Conservation (phyloP, 148 eudicot species). For the Persicaria maculosa region DNA sequence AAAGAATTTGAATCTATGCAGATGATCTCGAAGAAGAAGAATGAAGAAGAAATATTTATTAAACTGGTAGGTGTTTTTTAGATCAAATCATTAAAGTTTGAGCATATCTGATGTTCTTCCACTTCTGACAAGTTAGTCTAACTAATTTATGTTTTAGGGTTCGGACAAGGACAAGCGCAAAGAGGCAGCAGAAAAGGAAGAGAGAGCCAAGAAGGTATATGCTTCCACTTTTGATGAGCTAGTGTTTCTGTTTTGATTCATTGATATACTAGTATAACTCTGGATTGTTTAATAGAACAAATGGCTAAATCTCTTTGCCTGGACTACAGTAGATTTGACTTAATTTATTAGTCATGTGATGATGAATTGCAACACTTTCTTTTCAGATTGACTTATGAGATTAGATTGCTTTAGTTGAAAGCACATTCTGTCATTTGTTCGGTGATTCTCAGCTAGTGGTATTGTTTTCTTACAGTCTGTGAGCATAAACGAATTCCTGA, state of each 20-base stretch:
- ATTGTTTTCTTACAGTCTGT: conserved; percentile 31
- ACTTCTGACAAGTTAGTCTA: neutral
- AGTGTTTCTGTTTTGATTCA: neutral
- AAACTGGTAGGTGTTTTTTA: conserved; percentile 44
- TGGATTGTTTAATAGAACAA: neutral
- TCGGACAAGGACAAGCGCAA: conserved; percentile 76
- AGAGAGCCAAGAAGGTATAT: conserved; percentile 78
- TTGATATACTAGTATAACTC: neutral
- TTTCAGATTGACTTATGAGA: too few relatives aligned
- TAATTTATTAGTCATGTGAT: too few relatives aligned
- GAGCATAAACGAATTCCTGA: conserved; percentile 88
- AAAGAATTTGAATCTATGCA: conserved; percentile 78
- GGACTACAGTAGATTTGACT: too few relatives aligned
- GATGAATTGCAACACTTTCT: too few relatives aligned
- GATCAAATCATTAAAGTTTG: neutral
- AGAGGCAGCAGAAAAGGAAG: conserved; percentile 73
- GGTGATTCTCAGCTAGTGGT: neutral
- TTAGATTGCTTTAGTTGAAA: too few relatives aligned
- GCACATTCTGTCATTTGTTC: neutral
- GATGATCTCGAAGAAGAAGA: conserved; percentile 69
- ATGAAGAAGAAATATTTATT: conserved; percentile 50
- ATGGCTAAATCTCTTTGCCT: neutral
- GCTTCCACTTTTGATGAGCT: neutral
- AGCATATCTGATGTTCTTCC: neutral
- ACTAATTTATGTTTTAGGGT: conserved; percentile 26